A percentile compares a stretch with the other conserved stretches of the same genome.
Evolutionary conservation across 495 filamentous ascomycete genomes (phyloP).

Genomic region (Trichoderma asperelloides): DNA sequence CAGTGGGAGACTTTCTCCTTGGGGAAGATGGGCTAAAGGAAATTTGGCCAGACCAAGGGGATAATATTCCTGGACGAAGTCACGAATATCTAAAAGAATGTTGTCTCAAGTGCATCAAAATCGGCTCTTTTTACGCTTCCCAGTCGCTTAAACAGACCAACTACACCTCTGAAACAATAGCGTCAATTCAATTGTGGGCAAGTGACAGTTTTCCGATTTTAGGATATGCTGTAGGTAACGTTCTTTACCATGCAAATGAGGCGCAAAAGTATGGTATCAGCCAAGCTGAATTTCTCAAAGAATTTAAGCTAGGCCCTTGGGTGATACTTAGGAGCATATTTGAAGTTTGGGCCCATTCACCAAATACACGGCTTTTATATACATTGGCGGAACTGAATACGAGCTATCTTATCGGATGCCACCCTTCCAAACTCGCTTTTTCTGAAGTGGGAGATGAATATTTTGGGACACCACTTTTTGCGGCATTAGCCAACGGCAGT

Average conservation of each 20-base stretch:
- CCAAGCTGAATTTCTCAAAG: neutral
- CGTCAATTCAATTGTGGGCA: neutral
- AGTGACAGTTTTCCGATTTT: neutral
- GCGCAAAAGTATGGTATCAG: neutral
- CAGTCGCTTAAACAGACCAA: neutral
- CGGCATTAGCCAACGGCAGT: neutral
- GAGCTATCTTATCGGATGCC: neutral
- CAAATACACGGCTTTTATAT: neutral
- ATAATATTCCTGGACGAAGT: neutral
- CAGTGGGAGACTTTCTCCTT: conserved; percentile 35
- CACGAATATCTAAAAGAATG: neutral
- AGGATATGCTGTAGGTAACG: neutral
- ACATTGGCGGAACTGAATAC: neutral
- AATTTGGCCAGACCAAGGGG: conserved; percentile 10
- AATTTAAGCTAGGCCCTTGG: neutral
- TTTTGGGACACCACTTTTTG: neutral
- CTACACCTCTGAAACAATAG: neutral
- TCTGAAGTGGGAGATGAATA: neutral
- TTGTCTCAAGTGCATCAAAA: neutral
- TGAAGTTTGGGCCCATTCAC: neutral
- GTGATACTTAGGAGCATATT: neutral
- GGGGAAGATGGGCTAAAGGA: conserved; percentile 27
- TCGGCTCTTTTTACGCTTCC: neutral
- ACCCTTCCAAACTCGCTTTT: neutral
- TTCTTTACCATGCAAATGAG: neutral